Percentiles rank a stretch among this genome's conserved stretches.
phyloP scores from a whole-genome alignment of 345 rosid species.

The Sonneratia caseolaris region DNA sequence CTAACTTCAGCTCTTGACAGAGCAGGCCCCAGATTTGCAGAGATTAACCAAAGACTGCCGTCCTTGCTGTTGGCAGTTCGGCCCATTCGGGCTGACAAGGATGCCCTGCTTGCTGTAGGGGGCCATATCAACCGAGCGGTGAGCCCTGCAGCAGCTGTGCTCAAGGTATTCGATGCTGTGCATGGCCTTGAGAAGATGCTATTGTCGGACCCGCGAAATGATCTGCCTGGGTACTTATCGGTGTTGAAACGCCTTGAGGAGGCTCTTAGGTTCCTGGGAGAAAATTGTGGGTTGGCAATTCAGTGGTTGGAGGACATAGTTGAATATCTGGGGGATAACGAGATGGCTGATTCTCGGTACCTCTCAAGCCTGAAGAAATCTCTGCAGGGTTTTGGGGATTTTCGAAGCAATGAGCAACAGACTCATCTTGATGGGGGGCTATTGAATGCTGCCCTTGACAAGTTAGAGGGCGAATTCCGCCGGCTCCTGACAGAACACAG shows the following conservation, averaged over 20 bases:
- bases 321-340: constrained; percentile 85
- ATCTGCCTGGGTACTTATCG: constrained; percentile 71
- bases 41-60: constrained; percentile 70
- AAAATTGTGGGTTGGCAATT: constrained; percentile 87
- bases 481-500: constrained; percentile 75
- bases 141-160: constrained; percentile 97
- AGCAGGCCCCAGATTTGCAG: constrained; percentile 68
- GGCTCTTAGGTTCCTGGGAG: constrained; percentile 82
- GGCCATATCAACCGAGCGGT: constrained; percentile 97
- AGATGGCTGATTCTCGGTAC: constrained; percentile 65
- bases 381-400: constrained; percentile 51
- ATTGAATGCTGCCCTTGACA: constrained; percentile 69
- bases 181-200: constrained; percentile 90
- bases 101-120: constrained; percentile 71
- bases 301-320: constrained; percentile 99
- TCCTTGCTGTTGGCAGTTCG: constrained; percentile 75
- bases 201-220: constrained; percentile 71
- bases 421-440: constrained; percentile 76
- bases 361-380: constrained; percentile 60
- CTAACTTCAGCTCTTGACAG: constrained; percentile 44
- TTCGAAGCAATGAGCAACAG: constrained; percentile 32
- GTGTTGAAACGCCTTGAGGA: constrained; percentile 88
- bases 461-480: constrained; percentile 64
- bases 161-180: constrained; percentile 95
- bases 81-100: constrained; percentile 85